phyloP scores from a whole-genome alignment of 2,329 filamentous ascomycete genomes.

The Rhinocladiella mackenziei region DNA sequence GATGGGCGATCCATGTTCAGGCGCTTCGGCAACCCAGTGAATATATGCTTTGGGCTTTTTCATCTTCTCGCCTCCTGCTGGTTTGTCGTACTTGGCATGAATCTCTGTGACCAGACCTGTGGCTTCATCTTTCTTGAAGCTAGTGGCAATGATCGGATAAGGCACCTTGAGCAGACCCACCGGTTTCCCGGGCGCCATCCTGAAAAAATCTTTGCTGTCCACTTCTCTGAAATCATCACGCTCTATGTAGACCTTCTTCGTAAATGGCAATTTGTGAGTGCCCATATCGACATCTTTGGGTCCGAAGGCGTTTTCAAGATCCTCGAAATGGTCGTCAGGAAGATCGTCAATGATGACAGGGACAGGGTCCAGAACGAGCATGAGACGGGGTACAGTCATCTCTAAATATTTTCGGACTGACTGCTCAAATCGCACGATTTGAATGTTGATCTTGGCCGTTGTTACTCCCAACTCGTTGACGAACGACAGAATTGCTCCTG shows the following conservation, averaged over 20 bases:
- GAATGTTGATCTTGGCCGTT: conserved; percentile 72
- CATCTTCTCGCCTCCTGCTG: conserved; percentile 58
- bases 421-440: conserved; percentile 78
- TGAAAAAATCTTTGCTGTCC: conserved; percentile 71
- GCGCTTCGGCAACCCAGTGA: conserved; percentile 78
- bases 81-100: conserved; percentile 64
- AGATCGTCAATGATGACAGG: conserved; percentile 77
- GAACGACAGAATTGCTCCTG: conserved; percentile 82
- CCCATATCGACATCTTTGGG: conserved; percentile 65
- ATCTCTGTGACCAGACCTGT: conserved; percentile 65
- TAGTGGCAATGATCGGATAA: conserved; percentile 64
- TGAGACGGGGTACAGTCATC: conserved; percentile 77
- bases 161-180: conserved; percentile 70
- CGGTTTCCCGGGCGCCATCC: conserved; percentile 68
- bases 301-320: conserved; percentile 71
- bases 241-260: conserved; percentile 80
- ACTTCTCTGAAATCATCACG: conserved; percentile 71
- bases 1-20: conserved; percentile 57
- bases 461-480: conserved; percentile 90
- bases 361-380: conserved; percentile 83
- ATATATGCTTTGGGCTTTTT: conserved; percentile 73
- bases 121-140: conserved; percentile 62
- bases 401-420: conserved; percentile 83
- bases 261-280: conserved; percentile 60
- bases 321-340: conserved; percentile 61